Base-by-base conservation (phyloP, 352 stramenopile genomes). In the Aphanomyces astaci region DNA sequence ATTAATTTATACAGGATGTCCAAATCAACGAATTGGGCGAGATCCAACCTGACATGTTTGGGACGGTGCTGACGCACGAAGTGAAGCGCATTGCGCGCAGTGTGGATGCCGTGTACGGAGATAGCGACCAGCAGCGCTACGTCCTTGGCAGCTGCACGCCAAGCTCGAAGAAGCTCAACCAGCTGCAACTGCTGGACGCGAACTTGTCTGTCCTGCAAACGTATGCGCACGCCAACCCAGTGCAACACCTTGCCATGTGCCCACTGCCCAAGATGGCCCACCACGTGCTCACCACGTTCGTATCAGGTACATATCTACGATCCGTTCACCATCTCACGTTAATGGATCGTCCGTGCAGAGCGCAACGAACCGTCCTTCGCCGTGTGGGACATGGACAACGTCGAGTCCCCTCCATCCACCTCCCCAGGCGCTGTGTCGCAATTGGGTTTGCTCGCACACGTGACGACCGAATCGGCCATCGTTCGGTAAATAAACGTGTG, bases 41-140 rank as follows among this genome's bases (percentile, higher is more conserved):
- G 15, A 15, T 7, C 36, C 36, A 15, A 7, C 7, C 7, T 15
- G 36, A 15, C 56, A 68, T 68, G 62, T 68, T 68, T 28, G 62
- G 62, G 7, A 51, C 49, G 31, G 62, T 31, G 19, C 13, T 40
- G 31, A 68, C 43, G 22, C 33, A 68, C 33, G 62, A 68, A 45
- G 51, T 5, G 30, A 68, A 68, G 33, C 62, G 62, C 30, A 68
- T 68, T 52, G 75, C 84, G 46, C 84, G 86, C 10, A 84, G 78
- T 40, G 72, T 94, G 36, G 86, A 91, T 55, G 78, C 86, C 17
- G 64, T 92, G 32, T 55, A 86, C 25, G 82, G 71, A 4, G 80
- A 91, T 39, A 90, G 84, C 51, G 78, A 86, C 46, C 70, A 73
- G 48, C 72, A 76, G 63, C 82, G 78, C 60, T 94, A 90, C 71